A percentile compares a stretch with the other conserved stretches of the same genome.
Evolutionary conservation across 768 basidiomycete genomes (phyloP).

Genomic region (Rhizopogon sp.): DNA sequence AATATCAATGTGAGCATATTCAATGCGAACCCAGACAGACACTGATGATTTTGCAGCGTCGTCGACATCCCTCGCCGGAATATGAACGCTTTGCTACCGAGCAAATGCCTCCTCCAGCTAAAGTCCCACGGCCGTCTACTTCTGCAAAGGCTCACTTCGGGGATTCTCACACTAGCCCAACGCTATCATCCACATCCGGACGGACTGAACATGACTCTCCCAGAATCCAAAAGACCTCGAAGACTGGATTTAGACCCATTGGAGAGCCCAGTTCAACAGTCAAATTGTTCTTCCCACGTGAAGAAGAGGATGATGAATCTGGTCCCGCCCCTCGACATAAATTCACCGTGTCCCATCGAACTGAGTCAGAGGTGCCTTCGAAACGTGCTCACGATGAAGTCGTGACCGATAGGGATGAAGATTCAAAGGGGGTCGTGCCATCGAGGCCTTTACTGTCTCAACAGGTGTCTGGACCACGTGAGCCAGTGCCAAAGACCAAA

Average conservation of each 20-base stretch:
- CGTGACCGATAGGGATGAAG: conserved; percentile 15
- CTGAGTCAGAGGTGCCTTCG: conserved; percentile 15
- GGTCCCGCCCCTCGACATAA: conserved; percentile 14
- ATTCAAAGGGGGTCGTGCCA: not conserved
- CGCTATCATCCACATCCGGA: conserved; percentile 6
- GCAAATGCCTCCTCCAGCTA: conserved; percentile 29
- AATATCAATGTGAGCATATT: conserved; percentile 21
- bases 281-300: conserved; percentile 78
- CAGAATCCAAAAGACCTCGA: conserved; percentile 26
- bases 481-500: conserved; percentile 5
- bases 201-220: conserved; percentile 16
- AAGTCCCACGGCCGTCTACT: conserved; percentile 12
- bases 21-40: not conserved
- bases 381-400: conserved; percentile 24
- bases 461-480: conserved; percentile 3
- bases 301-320: conserved; percentile 47
- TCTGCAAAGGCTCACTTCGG: conserved; percentile 9
- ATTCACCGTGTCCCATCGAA: conserved; percentile 9
- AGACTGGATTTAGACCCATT: conserved; percentile 65
- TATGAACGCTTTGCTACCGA: conserved; percentile 19
- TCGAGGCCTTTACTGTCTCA: not conserved
- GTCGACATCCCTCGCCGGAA: conserved; percentile 15
- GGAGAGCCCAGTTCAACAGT: conserved; percentile 48
- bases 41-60: conserved; percentile 14
- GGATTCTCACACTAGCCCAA: conserved; percentile 7